These are phyloP conservation scores for Epichloe amarillans DNA, from an alignment of 2,329 filamentous ascomycete genomes.

Conservation along the genomic window DNA sequence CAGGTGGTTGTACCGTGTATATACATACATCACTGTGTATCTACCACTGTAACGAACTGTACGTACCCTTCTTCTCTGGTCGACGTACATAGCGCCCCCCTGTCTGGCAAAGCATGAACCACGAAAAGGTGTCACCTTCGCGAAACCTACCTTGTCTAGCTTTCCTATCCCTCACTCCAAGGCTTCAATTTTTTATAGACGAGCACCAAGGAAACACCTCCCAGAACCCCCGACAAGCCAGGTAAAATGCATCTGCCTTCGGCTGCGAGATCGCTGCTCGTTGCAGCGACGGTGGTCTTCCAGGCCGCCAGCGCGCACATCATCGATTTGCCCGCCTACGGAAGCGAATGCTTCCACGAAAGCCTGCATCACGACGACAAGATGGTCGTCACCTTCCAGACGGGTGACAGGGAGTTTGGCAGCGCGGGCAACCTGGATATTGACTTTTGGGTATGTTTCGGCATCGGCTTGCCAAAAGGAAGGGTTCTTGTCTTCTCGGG, in stretches of 20 bases:
- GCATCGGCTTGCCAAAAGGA: not conserved
- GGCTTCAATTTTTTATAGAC: too few species aligned
- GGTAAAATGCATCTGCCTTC: slow-evolving; percentile 17
- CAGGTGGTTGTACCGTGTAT: too few species aligned
- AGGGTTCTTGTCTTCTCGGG: not conserved
- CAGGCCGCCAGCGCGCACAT: slow-evolving; percentile 71
- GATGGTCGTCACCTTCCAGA: slow-evolving; percentile 98
- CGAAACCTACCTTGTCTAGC: not conserved
- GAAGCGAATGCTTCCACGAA: slow-evolving; percentile 97
- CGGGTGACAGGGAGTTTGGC: slow-evolving; percentile 91
- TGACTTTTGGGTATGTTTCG: slow-evolving; percentile 78
- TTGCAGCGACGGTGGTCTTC: slow-evolving; percentile 25
- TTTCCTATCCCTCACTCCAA: not conserved
- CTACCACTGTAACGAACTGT: not conserved
- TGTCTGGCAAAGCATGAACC: not conserved
- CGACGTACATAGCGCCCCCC: not conserved
- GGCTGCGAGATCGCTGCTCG: slow-evolving; percentile 29
- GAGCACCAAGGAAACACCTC: too few species aligned
- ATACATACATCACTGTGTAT: too few species aligned
- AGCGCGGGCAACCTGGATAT: slow-evolving; percentile 89
- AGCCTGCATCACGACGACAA: slow-evolving; percentile 81
- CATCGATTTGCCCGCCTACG: slow-evolving; percentile 86
- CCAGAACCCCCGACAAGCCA: not conserved
- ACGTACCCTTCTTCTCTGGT: not conserved
- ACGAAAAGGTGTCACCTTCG: slow-evolving; percentile 4